These are phyloP conservation scores for Acephala macrosclerotiorum DNA, from an alignment of 2,329 filamentous ascomycete genomes.

Conservation along the genomic window DNA sequence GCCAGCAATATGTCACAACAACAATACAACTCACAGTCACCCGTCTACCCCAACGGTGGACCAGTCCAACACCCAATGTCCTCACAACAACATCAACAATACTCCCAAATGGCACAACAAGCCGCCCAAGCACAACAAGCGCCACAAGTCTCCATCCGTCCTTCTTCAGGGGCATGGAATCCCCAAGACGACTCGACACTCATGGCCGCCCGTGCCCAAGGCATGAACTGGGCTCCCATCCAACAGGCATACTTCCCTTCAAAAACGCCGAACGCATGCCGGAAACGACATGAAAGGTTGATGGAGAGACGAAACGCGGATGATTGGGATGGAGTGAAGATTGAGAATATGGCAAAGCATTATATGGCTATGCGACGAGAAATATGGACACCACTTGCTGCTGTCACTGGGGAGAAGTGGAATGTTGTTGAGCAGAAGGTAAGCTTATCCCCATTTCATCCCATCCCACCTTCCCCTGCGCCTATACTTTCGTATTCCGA, in stretches of 20 bases:
- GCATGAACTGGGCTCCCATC: constrained; percentile 86
- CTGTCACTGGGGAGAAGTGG: constrained; percentile 84
- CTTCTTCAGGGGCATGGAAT: constrained; percentile 75
- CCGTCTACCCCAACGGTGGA: constrained; percentile 29
- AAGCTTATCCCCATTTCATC: constrained; percentile 33
- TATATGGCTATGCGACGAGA: constrained; percentile 83
- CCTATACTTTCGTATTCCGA: no score
- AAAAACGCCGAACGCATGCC: constrained; percentile 77
- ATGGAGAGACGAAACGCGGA: constrained; percentile 68
- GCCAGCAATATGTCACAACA: constrained; percentile 12
- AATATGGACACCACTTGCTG: constrained; percentile 80
- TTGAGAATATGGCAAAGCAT: constrained; percentile 76
- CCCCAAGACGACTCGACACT: constrained; percentile 77
- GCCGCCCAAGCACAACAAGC: constrained; percentile 1
- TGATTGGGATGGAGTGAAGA: constrained; percentile 79
- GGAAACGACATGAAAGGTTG: constrained; percentile 86
- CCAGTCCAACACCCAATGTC: constrained; percentile 32
- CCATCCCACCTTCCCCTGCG: constrained; percentile 3
- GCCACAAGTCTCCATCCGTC: constrained; percentile 47
- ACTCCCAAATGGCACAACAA: constrained; percentile 21
- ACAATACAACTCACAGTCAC: constrained; percentile 10
- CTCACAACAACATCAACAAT: constrained; percentile 19
- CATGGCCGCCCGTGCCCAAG: constrained; percentile 73
- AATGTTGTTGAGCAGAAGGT: constrained; percentile 71
- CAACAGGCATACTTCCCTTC: constrained; percentile 76